Conservation (phyloP, 2,329 filamentous ascomycete species). For the Volutella citrinella region DNA sequence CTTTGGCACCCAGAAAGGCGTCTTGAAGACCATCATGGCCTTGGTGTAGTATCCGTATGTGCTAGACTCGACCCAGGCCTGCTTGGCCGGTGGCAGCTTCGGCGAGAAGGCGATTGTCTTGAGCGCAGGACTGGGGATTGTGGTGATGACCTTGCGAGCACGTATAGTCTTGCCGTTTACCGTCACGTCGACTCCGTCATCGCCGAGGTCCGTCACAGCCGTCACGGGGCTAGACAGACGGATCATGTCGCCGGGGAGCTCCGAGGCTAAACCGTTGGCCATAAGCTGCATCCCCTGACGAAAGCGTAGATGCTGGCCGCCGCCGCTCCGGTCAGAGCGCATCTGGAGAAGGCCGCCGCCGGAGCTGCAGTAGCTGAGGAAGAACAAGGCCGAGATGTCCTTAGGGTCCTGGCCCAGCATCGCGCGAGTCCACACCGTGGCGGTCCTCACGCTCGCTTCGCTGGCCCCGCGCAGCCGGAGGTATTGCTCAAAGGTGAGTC, state of each 20-base stretch:
- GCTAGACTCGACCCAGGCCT: slow-evolving; percentile 29
- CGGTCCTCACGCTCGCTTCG: slow-evolving; percentile 8
- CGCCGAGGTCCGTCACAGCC: slow-evolving; percentile 25
- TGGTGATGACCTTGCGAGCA: slow-evolving; percentile 45
- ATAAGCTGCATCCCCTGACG: slow-evolving; percentile 45
- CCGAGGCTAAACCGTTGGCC: slow-evolving; percentile 32
- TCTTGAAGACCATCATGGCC: slow-evolving; percentile 41
- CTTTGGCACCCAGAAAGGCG: slow-evolving; percentile 35
- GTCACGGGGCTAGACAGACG: slow-evolving; percentile 30
- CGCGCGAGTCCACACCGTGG: slow-evolving; percentile 42
- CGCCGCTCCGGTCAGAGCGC: slow-evolving; percentile 47
- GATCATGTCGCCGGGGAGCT: slow-evolving; percentile 27
- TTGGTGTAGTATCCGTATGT: slow-evolving; percentile 50
- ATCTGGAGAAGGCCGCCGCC: slow-evolving; percentile 49
- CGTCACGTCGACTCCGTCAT: slow-evolving; percentile 19
- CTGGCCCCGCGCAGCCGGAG: slow-evolving; percentile 13
- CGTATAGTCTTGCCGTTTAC: slow-evolving; percentile 25
- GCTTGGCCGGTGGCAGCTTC: slow-evolving; percentile 39
- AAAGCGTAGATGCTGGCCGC: slow-evolving; percentile 50
- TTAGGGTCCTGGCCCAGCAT: slow-evolving; percentile 47
- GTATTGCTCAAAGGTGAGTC: slow-evolving; percentile 23
- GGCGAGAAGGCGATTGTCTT: slow-evolving; percentile 46
- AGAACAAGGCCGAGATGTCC: slow-evolving; percentile 49
- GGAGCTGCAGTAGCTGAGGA: slow-evolving; percentile 54
- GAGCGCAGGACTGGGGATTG: slow-evolving; percentile 45